Base-by-base conservation (phyloP, 768 basidiomycete genomes). In the Russula foetens region DNA sequence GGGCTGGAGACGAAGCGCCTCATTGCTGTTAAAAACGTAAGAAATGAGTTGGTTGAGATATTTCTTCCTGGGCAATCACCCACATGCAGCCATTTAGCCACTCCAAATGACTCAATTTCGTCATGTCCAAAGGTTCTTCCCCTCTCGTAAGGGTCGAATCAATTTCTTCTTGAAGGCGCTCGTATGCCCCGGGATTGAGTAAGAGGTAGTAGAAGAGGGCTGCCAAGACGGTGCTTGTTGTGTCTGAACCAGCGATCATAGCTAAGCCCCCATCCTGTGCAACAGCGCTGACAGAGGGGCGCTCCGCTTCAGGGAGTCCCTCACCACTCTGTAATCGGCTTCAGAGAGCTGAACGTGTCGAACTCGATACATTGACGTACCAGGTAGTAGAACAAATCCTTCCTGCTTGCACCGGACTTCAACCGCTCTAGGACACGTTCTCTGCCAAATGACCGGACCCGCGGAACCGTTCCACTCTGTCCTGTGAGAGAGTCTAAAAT, bases 321-420 rank as follows among this genome's bases (percentile, higher is more conserved):
- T 62, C 61, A 33, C 58, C 58, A 6, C 58, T 62, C 61, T 62
- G 43, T 12, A 19, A 19, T 11, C 2, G 31, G 2, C 4, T 28
- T 2, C 14, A 33, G 3, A 35, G 7, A 45, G 4, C 8, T 41
- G 50, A 63, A 7, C 9, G 31, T 15, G 28, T 19, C 9, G 2
- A 24, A 46, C n/a, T 17, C 2, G 21, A 46, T 14, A 52, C 41
- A 26, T 29, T 38, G n/a, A 21, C 51, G 5, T 65, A 77, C 77
- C 46, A 78, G 60, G 63, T 78, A 67, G 59, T 75, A 70, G 63
- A 75, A 78, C 4, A 78, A 66, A 51, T 77, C 76, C 43, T 72
- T 74, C 39, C 49, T 41, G 26, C 44, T 35, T 21, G 60, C 48
- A 14, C 48, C 50, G 26, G 19, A 43, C 59, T 55, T 24, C 44